Evolutionary conservation across 2,329 filamentous ascomycete species (phyloP).

Genomic region (Xenoacremonium recifei): DNA sequence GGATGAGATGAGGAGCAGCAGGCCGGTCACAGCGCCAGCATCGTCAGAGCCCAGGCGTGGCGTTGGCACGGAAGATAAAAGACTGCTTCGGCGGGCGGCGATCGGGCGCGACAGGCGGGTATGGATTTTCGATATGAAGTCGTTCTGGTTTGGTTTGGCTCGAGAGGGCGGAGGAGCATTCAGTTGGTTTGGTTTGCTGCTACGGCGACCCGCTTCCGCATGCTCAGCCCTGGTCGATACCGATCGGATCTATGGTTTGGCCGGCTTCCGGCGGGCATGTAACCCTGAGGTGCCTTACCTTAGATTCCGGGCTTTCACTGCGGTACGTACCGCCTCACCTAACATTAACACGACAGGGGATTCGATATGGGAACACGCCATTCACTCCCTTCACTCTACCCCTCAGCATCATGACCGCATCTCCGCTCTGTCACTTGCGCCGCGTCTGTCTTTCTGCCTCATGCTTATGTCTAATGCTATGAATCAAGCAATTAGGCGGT

Average conservation of each 20-base stretch:
- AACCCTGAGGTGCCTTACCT: not conserved
- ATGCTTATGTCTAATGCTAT: not conserved
- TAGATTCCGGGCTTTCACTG: too few relatives aligned
- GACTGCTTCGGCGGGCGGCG: too few relatives aligned
- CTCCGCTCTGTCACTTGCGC: too few relatives aligned
- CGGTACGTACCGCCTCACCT: too few relatives aligned
- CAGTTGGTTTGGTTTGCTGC: too few relatives aligned
- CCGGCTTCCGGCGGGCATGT: conserved; percentile 24
- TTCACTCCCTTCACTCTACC: too few relatives aligned
- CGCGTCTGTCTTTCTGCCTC: too few relatives aligned
- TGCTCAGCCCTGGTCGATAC: not conserved
- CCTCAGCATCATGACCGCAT: too few relatives aligned
- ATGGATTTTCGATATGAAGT: not conserved
- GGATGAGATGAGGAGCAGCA: not conserved
- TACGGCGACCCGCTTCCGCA: not conserved
- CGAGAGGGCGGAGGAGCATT: not conserved
- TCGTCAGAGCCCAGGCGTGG: conserved; percentile 9
- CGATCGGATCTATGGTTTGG: conserved; percentile 14
- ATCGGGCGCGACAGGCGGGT: not conserved
- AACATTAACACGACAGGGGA: too few relatives aligned
- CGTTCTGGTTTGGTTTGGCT: not conserved
- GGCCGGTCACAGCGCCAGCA: conserved; percentile 6
- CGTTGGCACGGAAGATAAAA: not conserved
- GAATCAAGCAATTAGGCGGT: too few relatives aligned
- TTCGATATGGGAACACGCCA: too few relatives aligned